Evolutionary conservation across 768 basidiomycete species (phyloP), one percentile per base, ranked within the genome.

Genomic region (Phylloporus arenicola): DNA sequence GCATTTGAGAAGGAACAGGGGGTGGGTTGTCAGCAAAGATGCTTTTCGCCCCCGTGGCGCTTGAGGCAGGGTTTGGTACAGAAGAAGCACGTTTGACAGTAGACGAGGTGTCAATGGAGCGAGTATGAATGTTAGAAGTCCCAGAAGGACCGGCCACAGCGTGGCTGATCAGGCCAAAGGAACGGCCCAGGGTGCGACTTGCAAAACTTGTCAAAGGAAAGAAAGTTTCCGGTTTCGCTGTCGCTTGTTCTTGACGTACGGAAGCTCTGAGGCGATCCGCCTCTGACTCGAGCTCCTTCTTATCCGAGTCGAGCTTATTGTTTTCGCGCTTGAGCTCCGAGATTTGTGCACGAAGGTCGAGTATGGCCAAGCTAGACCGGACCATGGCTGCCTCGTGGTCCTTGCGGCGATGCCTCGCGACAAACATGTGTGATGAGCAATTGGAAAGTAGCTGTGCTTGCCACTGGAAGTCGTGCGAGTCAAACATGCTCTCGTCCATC

Each of bases 391-490:
- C 59, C n/a, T 67, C 66, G 22, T 62, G 37, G 14, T 64, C 63
- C 16, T 47, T 24, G 35, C 53, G 50, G 34, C 45, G 47, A 20
- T 59, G 53, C 17, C 59, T 68, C 1, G 77, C 69, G 12, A 75
- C 61, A 54, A 82, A 76, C 44, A 81, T 64, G 49, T 86, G 78
- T 0, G 78, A 82, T 0, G 81, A 83, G 55, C 74, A 84, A 45
- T 83, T 74, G 3, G 72, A 67, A 20, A 87, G 72, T 3, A 85
- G 74, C 51, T 84, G 81, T 1, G 81, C 78, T 55, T 87, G 79
- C 83, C 84, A 87, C 54, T 78, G 77, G 37, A 82, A 60, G 11
- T 67, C 65, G 14, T 66, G 56, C 45, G 79, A 73, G 17, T 63
- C 57, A 13, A 81, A 60, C 24, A 81, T 50, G 29, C 59, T 52